Evolutionary conservation across 2,329 filamentous ascomycete genomes (phyloP), one percentile per base, ranked within the genome.

Genomic region (Chalaropsis thielavioides): DNA sequence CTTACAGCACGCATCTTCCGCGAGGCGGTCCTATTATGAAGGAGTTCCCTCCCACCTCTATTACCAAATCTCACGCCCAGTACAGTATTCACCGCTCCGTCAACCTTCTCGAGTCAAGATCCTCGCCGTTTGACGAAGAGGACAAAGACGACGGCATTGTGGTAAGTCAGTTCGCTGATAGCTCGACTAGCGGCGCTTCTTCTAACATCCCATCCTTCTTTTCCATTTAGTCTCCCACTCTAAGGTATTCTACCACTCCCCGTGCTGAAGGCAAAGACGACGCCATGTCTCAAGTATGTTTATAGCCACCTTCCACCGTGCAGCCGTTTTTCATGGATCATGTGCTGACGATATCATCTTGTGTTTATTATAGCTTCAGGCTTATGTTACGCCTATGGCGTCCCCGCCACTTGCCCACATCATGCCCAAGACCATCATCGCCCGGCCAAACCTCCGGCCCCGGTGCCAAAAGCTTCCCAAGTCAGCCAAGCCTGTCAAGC

Each of bases 331-430:
- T 35, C 13, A 58, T 38, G 19, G 8, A 35, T 15, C n/a, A 31
- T 19, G 8, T 58, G 54, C 54, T 58, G 38, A 58, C 54, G 5
- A 38, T 22, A 3, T 58, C 3, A 27, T 2, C 10, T 38, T 17
- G 15, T 17, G 2, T 8, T n/a, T 46, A 8, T n/a, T 46, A 8
- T 46, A 60, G 40, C 35, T 62, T 10, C 46, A 66, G 38, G 61
- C 61, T 22, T 66, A 66, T 49, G 65, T 56, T 22, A 66, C 65
- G 7, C 65, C 65, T 31, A 60, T 66, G 62, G 62, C 65, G 7
- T 66, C 65, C 24, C 65, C 64, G 13, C 64, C 65, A 54, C 59
- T 61, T 31, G 22, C 56, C 22, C 51, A 56, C 22, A 61, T 41
- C 40, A 61, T 41, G 3, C 31, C 51, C 27, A 61, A 59, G 59